Evolutionary conservation across 2,329 filamentous ascomycete species (phyloP).

Genomic region (Chaetomium strumarium): DNA sequence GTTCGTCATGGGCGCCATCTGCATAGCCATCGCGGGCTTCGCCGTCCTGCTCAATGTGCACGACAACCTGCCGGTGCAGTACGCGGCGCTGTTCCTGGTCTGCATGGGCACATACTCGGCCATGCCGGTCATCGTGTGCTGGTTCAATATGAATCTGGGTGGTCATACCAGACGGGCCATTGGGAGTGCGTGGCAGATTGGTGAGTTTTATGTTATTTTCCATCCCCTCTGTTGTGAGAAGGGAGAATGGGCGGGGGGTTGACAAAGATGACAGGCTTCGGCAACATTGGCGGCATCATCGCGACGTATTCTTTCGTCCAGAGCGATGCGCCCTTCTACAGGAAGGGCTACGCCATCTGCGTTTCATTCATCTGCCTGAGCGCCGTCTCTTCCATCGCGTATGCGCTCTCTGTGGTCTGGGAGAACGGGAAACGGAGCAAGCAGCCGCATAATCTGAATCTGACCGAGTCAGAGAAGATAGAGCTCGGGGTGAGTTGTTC

Average conservation of each 20-base stretch:
- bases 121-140: constrained; percentile 84
- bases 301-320: constrained; percentile 64
- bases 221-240: neutral
- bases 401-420: constrained; percentile 51
- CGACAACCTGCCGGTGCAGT: constrained; percentile 60
- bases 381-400: constrained; percentile 53
- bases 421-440: constrained; percentile 58
- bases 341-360: constrained; percentile 69
- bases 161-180: constrained; percentile 66
- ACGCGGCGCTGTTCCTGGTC: constrained; percentile 75
- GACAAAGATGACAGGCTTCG: constrained; percentile 44
- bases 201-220: constrained; percentile 11
- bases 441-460: constrained; percentile 20
- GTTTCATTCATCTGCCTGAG: constrained; percentile 68
- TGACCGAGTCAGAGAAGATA: constrained; percentile 33
- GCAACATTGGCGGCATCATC: constrained; percentile 75
- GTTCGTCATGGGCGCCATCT: constrained; percentile 65
- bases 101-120: constrained; percentile 75
- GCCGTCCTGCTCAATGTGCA: constrained; percentile 68
- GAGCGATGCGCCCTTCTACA: constrained; percentile 63
- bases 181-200: constrained; percentile 70
- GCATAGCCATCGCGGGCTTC: constrained; percentile 67
- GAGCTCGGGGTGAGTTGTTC: constrained; percentile 36
- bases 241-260: neutral
- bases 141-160: constrained; percentile 75